phyloP scores from a whole-genome alignment of 148 eudicot species.

The Talinum fruticosum region DNA sequence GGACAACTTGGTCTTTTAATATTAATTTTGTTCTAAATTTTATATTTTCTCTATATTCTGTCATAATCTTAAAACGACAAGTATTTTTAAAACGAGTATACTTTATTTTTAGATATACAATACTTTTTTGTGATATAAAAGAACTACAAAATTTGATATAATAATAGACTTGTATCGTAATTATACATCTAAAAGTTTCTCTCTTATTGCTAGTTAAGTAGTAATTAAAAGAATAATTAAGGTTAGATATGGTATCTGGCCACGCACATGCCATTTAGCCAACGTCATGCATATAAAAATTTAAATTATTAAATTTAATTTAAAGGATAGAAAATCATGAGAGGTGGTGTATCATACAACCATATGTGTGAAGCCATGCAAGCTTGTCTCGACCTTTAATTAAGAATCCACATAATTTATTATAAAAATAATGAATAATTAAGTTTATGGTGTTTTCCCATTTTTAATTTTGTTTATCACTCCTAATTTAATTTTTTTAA shows the following conservation, averaged over 20 bases:
- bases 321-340: slow-evolving; percentile 11
- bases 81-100: too few species aligned
- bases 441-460: neutral
- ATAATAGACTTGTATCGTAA: too few species aligned
- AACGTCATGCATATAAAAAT: neutral
- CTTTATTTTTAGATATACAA: too few species aligned
- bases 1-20: too few species aligned
- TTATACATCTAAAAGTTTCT: too few species aligned
- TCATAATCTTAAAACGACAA: too few species aligned
- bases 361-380: slow-evolving; percentile 3
- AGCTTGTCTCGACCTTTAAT: slow-evolving; percentile 24
- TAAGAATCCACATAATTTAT: slow-evolving; percentile 1
- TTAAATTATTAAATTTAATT: neutral
- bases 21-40: too few species aligned
- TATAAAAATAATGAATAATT: neutral
- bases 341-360: neutral
- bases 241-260: neutral
- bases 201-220: too few species aligned
- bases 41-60: too few species aligned
- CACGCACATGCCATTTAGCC: neutral
- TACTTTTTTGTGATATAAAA: too few species aligned
- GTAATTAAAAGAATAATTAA: too few species aligned
- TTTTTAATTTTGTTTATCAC: neutral
- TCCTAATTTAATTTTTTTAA: neutral
- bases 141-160: too few species aligned